phyloP scores from a whole-genome alignment of 257 asterid genomes.

The Nicotiana otophora region DNA sequence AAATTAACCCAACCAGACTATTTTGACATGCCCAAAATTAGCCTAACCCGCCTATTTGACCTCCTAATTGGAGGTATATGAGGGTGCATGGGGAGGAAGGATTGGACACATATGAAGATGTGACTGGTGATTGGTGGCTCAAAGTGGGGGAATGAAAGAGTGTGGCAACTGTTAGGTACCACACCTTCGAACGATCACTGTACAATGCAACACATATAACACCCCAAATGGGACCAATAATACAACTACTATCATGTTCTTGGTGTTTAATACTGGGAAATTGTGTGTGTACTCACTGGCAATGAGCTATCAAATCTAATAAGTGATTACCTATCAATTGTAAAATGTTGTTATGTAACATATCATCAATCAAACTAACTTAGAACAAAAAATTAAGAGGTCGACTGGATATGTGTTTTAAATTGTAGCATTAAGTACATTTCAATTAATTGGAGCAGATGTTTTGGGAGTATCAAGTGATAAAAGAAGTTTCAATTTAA shows the following conservation, averaged over 20 bases:
- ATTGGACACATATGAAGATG: slow-evolving; percentile 30
- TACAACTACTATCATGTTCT: not conserved
- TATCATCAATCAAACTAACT: not conserved
- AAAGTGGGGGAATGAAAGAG: slow-evolving; percentile 18
- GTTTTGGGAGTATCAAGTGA: not conserved
- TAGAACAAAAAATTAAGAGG: not conserved
- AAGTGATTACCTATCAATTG: not conserved
- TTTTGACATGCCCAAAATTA: too few species aligned
- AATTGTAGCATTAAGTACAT: not conserved
- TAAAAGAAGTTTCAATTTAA: not conserved
- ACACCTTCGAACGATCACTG: slow-evolving; percentile 11
- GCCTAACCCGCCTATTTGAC: too few species aligned
- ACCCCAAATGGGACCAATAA: not conserved
- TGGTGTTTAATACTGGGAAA: not conserved
- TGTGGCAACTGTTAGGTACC: slow-evolving; percentile 33
- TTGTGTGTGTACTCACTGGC: not conserved
- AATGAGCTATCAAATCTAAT: not conserved
- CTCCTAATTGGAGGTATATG: too few species aligned
- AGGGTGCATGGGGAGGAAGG: not conserved
- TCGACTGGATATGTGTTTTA: not conserved
- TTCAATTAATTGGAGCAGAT: not conserved
- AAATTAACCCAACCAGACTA: too few species aligned
- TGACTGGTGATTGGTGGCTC: slow-evolving; percentile 24
- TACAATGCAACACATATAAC: not conserved
- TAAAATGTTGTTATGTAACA: not conserved